phyloP scores from a whole-genome alignment of 2,329 filamentous ascomycete genomes.

The Penicillium frequentans region DNA sequence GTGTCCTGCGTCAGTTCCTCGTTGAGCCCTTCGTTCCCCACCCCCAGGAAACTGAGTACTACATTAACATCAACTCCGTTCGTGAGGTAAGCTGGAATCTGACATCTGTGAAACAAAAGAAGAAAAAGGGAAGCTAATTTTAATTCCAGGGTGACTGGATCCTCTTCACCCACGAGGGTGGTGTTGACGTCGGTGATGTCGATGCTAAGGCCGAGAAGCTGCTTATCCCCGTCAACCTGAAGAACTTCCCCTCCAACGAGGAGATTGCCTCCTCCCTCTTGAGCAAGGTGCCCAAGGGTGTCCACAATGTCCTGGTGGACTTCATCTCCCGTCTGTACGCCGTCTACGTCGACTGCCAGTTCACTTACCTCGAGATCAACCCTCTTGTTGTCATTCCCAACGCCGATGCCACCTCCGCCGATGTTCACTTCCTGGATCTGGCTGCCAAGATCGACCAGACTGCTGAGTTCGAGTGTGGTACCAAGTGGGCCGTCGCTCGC shows the following conservation, averaged over 20 bases:
- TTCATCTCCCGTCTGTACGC: constrained; percentile 98
- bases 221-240: constrained; percentile 91
- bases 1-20: constrained; percentile 89
- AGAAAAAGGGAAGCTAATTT: constrained; percentile 25
- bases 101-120: background rate
- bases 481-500: constrained; percentile 97
- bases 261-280: constrained; percentile 82
- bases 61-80: constrained; percentile 99
- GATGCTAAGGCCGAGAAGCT: constrained; percentile 99
- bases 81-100: constrained; percentile 77
- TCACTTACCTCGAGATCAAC: constrained; percentile 99
- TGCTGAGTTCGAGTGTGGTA: constrained; percentile 98
- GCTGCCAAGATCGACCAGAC: constrained; percentile 99
- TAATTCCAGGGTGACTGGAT: constrained; percentile 88
- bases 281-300: constrained; percentile 88
- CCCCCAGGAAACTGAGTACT: constrained; percentile 94
- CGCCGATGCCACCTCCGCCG: constrained; percentile 83
- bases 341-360: constrained; percentile 99
- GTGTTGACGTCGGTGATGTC: constrained; percentile 99
- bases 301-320: constrained; percentile 98
- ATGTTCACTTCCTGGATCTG: constrained; percentile 96
- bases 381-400: constrained; percentile 97
- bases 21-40: constrained; percentile 99
- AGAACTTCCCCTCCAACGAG: constrained; percentile 93
- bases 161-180: constrained; percentile 98